Evolutionary conservation across 768 basidiomycete genomes (phyloP), one percentile per base, ranked within the genome.

Genomic region (Ephemerocybe angulata): DNA sequence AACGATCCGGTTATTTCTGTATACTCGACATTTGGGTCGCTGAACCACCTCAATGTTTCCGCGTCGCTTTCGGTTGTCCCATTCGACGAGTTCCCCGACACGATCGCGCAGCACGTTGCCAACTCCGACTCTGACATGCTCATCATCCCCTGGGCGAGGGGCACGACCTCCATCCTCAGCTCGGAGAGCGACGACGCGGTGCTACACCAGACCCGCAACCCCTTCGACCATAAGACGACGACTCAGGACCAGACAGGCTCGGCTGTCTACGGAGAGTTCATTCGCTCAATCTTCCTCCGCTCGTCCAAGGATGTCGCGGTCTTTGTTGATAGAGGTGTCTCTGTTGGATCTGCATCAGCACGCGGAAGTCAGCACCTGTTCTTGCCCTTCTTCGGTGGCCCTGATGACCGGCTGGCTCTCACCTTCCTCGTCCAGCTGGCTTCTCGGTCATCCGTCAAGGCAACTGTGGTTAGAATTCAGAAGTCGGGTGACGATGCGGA

Each of bases 301-400:
- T 81, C 86, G 13, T 79, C 83, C 3, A 76, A 77, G 10, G 91
- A 98, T 61, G 88, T 95, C 31, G 92, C 86, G 6, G 70, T 98
- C 35, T 95, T 90, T 67, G 80, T 97, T 55, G 96, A 98, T 67
- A 76, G 86, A 25, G 87, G 86, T 2, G 55, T 31, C 2, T 50
- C 55, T n/a, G 69, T 79, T 22, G 64, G 63, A 28, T 53, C 62
- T 12, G 63, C 68, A 15, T 62, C 67, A 1, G 62, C 66, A 6
- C 44, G 44, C 21, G 65, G 44, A 42, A 65, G 63, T 24, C 76
- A 87, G 55, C 90, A 90, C 59, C 64, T 98, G 30, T 84, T 95
- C 67, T 65, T 94, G 43, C 90, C 95, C 0, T 98, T 96, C 82
- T 89, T 93, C 66, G 96, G 96, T 38, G 96, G 96, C 0, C 86